Conservation (phyloP, 1,284 basidiomycete genomes). For the Trichosporon inkin region DNA sequence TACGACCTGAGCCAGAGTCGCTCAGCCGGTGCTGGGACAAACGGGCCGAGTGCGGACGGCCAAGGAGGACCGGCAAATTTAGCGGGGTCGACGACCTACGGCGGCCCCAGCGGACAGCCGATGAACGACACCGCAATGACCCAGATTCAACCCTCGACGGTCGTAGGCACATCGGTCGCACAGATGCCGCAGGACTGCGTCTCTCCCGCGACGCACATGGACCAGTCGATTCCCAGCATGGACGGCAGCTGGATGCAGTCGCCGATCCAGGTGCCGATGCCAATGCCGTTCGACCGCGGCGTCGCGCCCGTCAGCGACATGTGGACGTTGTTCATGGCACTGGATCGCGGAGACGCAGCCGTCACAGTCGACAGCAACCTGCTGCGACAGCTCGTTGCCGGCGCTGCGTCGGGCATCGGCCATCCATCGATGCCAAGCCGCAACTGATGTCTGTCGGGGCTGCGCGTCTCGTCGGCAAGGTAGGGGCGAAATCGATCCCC, state of each 20-base stretch:
- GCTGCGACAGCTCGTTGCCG: conserved; percentile 17
- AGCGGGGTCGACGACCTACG: neutral
- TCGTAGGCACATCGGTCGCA: neutral
- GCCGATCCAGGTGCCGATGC: conserved; percentile 13
- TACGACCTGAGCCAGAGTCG: neutral
- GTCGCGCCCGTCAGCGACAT: conserved; percentile 11
- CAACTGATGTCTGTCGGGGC: neutral
- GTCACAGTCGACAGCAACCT: conserved; percentile 17
- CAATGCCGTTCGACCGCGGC: conserved; percentile 12
- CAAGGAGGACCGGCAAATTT: neutral
- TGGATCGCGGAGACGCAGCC: conserved; percentile 18
- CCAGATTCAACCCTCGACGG: neutral
- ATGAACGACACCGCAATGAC: neutral
- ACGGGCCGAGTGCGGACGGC: neutral
- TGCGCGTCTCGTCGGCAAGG: too few relatives aligned
- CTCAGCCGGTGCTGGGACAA: neutral
- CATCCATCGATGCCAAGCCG: neutral
- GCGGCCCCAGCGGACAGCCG: too few relatives aligned
- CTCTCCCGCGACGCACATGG: conserved; percentile 1
- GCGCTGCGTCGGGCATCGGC: neutral
- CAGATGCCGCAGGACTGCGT: neutral
- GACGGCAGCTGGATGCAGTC: conserved; percentile 15
- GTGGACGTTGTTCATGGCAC: conserved; percentile 17
- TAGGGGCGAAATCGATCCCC: too few relatives aligned
- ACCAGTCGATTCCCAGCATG: neutral